Evolutionary conservation across 805 yeast genomes (phyloP).

Genomic region (Lipomyces chichibuensis): DNA sequence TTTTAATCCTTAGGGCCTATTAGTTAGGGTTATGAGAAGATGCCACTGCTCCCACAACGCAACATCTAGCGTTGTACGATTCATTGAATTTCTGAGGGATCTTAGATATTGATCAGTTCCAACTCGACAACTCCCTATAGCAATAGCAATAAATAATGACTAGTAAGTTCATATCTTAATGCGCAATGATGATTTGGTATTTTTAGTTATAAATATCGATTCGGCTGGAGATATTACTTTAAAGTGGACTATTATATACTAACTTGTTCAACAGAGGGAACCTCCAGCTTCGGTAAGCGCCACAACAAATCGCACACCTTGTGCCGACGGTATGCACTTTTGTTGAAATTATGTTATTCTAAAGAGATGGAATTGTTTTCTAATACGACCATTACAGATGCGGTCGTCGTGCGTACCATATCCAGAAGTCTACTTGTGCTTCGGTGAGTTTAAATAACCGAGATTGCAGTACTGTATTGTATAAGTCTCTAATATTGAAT

Average conservation of each 20-base stretch:
- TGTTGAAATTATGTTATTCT: background rate
- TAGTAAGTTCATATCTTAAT: slow-evolving; percentile 10
- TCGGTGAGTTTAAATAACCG: slow-evolving; percentile 44
- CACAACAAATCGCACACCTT: slow-evolving; percentile 99
- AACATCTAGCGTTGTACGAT: background rate
- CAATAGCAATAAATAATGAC: slow-evolving; percentile 23
- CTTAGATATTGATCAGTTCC: background rate
- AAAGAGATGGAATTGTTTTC: background rate
- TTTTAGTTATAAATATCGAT: background rate
- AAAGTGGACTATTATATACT: background rate
- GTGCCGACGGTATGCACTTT: slow-evolving; percentile 61
- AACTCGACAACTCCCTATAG: background rate
- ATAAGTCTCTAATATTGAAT: slow-evolving; percentile 3
- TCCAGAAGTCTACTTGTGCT: slow-evolving; percentile 98
- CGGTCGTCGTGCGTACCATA: slow-evolving; percentile 98
- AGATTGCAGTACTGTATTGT: background rate
- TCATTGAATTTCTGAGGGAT: background rate
- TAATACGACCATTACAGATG: slow-evolving; percentile 57
- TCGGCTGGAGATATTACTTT: background rate
- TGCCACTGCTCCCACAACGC: background rate
- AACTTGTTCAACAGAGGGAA: slow-evolving; percentile 71
- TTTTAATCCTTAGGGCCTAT: too few species aligned
- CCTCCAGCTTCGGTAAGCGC: slow-evolving; percentile 99
- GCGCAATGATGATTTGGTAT: background rate
- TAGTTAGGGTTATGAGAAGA: background rate